A percentile compares a stretch with the other conserved stretches of the same genome.
These are phyloP conservation scores for Tephrocybe sp. DNA, from an alignment of 768 basidiomycete genomes.

Conservation along the genomic window DNA sequence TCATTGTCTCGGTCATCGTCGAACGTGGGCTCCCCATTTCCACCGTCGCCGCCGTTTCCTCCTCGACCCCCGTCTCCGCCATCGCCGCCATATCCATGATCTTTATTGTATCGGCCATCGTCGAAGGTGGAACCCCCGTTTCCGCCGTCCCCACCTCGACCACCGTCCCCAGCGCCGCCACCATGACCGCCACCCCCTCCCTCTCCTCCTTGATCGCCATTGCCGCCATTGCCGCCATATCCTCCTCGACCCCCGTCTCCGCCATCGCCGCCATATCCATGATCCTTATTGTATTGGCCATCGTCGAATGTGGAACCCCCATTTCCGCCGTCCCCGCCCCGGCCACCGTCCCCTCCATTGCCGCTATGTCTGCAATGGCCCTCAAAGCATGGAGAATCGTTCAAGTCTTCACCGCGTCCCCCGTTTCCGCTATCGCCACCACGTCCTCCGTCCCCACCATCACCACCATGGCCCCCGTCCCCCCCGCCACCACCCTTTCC, in stretches of 20 bases:
- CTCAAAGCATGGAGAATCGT: background rate
- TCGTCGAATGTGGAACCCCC: background rate
- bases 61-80: background rate
- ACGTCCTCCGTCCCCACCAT: too few relatives aligned
- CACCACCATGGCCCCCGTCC: background rate
- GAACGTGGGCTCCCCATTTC: background rate
- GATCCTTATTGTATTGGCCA: background rate
- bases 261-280: background rate
- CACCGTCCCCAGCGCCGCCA: background rate
- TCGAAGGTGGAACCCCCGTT: background rate
- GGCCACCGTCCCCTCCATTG: background rate
- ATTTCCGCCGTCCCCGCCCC: slow-evolving; percentile 1
- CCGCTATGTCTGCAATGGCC: background rate
- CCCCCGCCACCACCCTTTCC: background rate
- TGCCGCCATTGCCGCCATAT: slow-evolving; percentile 1
- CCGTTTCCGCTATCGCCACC: background rate
- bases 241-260: slow-evolving; percentile 8
- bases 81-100: background rate
- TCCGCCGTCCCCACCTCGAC: background rate
- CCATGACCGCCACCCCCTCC: background rate
- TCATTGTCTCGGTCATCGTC: background rate
- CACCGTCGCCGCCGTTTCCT: background rate
- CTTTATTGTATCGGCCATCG: too few relatives aligned
- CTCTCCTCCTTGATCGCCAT: background rate
- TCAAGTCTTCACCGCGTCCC: background rate